Percentiles rank a stretch among this genome's conserved stretches.
These are phyloP conservation scores for Citrullus colocynthis DNA, from an alignment of 306 rosid species.

Conservation along the genomic window DNA sequence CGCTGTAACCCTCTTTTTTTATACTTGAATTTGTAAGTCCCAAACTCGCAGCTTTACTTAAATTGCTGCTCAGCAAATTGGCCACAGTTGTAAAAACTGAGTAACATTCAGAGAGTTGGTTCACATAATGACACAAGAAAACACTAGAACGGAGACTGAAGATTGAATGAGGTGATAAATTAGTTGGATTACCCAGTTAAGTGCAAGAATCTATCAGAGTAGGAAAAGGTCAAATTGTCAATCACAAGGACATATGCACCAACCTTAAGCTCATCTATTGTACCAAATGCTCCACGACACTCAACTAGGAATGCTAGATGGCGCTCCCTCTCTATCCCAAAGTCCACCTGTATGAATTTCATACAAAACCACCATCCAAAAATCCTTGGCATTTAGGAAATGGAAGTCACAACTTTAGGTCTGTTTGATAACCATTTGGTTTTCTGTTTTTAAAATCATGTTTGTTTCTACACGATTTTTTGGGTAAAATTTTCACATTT, in stretches of 20 bases:
- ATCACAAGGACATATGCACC: conserved; percentile 3
- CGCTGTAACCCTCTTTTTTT: neutral
- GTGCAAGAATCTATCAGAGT: neutral
- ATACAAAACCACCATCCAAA: neutral
- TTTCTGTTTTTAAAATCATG: no score
- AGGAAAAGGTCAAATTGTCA: neutral
- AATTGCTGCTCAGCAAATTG: neutral
- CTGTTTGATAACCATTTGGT: no score
- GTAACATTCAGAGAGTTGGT: neutral
- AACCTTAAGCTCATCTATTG: conserved; percentile 68
- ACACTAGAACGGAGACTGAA: neutral
- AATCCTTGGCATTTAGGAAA: neutral
- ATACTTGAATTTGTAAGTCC: neutral
- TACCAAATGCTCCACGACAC: conserved; percentile 79
- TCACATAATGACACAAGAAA: neutral
- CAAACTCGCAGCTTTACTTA: neutral
- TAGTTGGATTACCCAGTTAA: neutral
- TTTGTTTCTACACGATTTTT: no score
- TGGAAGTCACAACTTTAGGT: neutral
- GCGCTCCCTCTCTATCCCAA: conserved; percentile 54
- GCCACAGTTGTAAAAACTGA: neutral
- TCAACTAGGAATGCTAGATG: conserved; percentile 76
- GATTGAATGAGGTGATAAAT: neutral
- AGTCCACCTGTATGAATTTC: conserved; percentile 51
- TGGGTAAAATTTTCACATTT: no score